phyloP scores from a whole-genome alignment of 441 rosid genomes.

The Biscutella laevigata region DNA sequence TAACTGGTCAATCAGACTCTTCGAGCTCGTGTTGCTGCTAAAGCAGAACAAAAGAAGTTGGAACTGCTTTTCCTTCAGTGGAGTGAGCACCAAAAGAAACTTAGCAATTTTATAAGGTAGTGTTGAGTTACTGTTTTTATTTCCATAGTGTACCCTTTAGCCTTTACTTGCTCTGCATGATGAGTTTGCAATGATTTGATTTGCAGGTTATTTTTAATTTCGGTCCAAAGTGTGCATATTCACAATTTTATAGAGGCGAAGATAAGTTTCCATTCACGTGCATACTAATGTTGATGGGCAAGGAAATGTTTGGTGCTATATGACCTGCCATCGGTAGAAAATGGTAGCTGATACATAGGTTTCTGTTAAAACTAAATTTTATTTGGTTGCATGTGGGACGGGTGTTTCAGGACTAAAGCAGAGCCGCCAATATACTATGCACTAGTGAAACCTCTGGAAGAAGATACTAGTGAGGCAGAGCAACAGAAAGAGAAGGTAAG shows the following conservation, averaged over 20 bases:
- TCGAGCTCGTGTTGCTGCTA: constrained; percentile 83
- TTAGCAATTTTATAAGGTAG: constrained; percentile 85
- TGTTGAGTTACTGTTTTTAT: background rate
- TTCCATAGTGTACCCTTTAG: background rate
- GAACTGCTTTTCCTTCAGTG: constrained; percentile 55
- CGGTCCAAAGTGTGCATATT: constrained; percentile 97
- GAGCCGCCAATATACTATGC: constrained; percentile 77
- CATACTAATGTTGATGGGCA: constrained; percentile 43
- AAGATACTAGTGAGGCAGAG: constrained; percentile 41
- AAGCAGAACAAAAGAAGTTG: constrained; percentile 70
- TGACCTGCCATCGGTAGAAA: constrained; percentile 29
- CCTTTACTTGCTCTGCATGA: background rate
- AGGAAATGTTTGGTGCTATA: constrained; percentile 29
- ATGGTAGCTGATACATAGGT: constrained; percentile 23
- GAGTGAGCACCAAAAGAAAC: constrained; percentile 75
- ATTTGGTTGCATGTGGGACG: constrained; percentile 24
- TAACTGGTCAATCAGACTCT: constrained; percentile 44
- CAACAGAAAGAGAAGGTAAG: constrained; percentile 60
- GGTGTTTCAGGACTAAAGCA: constrained; percentile 71
- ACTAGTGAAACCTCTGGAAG: constrained; percentile 56
- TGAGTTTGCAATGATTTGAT: constrained; percentile 4
- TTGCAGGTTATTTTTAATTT: constrained; percentile 93
- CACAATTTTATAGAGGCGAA: constrained; percentile 75
- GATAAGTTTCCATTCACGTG: constrained; percentile 81
- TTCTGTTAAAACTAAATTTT: constrained; percentile 8